phyloP scores from a whole-genome alignment of 495 filamentous ascomycete species.

The Neurospora sp. region DNA sequence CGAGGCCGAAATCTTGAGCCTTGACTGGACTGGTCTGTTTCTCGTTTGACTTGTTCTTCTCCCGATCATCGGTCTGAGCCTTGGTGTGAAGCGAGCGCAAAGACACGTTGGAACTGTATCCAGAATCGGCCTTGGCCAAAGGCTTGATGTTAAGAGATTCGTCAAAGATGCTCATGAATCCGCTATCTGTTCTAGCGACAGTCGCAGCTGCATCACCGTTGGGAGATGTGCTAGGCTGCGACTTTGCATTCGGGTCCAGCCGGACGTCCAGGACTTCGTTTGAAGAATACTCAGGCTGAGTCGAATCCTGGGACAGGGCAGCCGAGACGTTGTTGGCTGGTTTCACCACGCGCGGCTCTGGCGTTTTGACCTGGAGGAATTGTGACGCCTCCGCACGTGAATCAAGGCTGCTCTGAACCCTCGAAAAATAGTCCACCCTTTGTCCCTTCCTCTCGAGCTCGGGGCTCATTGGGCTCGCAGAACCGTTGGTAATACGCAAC shows the following conservation, averaged over 20 bases:
- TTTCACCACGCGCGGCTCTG: slow-evolving; percentile 5
- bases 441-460: slow-evolving; percentile 17
- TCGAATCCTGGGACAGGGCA: slow-evolving; percentile 1
- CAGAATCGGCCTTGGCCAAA: slow-evolving; percentile 44
- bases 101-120: slow-evolving; percentile 45
- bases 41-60: slow-evolving; percentile 1
- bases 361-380: background rate
- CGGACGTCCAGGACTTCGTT: slow-evolving; percentile 31
- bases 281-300: slow-evolving; percentile 22
- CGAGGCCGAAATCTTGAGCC: background rate
- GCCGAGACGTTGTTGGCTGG: slow-evolving; percentile 10
- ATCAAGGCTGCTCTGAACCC: background rate
- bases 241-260: slow-evolving; percentile 30
- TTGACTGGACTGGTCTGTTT: slow-evolving; percentile 3
- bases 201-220: slow-evolving; percentile 3
- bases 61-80: slow-evolving; percentile 1
- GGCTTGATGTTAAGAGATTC: slow-evolving; percentile 24
- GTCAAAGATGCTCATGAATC: slow-evolving; percentile 28
- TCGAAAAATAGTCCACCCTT: slow-evolving; percentile 11
- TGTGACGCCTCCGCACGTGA: background rate
- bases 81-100: slow-evolving; percentile 32
- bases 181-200: slow-evolving; percentile 33
- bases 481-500: slow-evolving; percentile 47
- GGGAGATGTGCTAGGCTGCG: slow-evolving; percentile 7
- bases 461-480: slow-evolving; percentile 35